These are phyloP conservation scores for Paxillus ammoniavirescens DNA, from an alignment of 768 basidiomycete genomes.

Conservation along the genomic window DNA sequence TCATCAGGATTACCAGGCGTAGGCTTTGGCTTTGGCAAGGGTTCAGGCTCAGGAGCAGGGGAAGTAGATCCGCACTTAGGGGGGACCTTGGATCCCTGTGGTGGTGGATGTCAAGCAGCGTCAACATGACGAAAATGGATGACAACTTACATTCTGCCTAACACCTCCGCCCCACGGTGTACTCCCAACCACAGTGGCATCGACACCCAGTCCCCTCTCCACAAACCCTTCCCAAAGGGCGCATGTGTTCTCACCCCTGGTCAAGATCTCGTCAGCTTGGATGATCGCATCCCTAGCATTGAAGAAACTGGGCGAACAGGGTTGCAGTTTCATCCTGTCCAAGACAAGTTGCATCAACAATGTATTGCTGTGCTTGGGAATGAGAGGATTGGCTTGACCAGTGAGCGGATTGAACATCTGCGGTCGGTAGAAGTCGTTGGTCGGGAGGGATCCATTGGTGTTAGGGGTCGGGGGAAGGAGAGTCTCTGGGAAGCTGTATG, in stretches of 20 bases:
- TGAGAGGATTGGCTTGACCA: constrained; percentile 42
- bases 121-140: background rate
- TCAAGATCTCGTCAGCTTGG: constrained; percentile 86
- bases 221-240: no score
- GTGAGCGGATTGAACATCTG: no score
- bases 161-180: no score
- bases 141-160: constrained; percentile 54
- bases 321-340: constrained; percentile 93
- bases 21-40: constrained; percentile 21
- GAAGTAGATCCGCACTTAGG: constrained; percentile 33
- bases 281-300: constrained; percentile 91
- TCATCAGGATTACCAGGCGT: constrained; percentile 35
- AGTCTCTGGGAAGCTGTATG: no score
- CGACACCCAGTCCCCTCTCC: no score
- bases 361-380: constrained; percentile 93
- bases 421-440: no score
- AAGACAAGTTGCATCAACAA: constrained; percentile 81
- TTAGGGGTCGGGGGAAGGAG: no score
- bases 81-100: constrained; percentile 40
- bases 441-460: no score
- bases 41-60: constrained; percentile 9
- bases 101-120: background rate
- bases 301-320: constrained; percentile 88
- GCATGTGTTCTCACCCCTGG: no score
- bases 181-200: no score